phyloP scores from a whole-genome alignment of 2,329 filamentous ascomycete species.

The Kalmusia sp. region DNA sequence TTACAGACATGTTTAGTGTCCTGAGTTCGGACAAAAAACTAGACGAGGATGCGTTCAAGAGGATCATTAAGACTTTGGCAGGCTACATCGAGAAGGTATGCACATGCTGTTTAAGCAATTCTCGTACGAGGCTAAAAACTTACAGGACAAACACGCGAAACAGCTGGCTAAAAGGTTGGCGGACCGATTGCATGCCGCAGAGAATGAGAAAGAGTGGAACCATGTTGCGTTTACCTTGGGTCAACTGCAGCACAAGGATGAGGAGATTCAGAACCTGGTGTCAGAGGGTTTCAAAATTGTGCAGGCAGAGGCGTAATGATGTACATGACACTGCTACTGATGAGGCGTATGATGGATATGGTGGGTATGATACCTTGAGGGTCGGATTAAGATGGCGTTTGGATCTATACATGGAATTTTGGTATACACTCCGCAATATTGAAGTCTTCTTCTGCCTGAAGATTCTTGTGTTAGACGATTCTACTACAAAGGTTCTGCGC shows the following conservation, averaged over 20 bases:
- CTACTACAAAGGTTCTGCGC: no score
- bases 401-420: no score
- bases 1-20: constrained; percentile 98
- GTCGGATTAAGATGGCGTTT: no score
- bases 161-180: constrained; percentile 93
- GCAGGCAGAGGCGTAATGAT: constrained; percentile 48
- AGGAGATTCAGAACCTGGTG: constrained; percentile 81
- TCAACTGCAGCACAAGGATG: constrained; percentile 89
- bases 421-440: no score
- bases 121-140: constrained; percentile 16
- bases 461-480: no score
- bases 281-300: constrained; percentile 72
- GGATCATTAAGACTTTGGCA: constrained; percentile 90
- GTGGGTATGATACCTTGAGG: background rate
- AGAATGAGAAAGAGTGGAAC: constrained; percentile 95
- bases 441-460: no score
- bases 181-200: constrained; percentile 81
- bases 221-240: constrained; percentile 94
- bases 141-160: constrained; percentile 95
- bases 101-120: background rate
- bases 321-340: background rate
- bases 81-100: constrained; percentile 96
- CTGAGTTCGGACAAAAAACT: constrained; percentile 82
- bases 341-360: background rate
- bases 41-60: constrained; percentile 83